Evolutionary conservation across 495 filamentous ascomycete genomes (phyloP).

Genomic region (Hypoxylon lienhwacheense): DNA sequence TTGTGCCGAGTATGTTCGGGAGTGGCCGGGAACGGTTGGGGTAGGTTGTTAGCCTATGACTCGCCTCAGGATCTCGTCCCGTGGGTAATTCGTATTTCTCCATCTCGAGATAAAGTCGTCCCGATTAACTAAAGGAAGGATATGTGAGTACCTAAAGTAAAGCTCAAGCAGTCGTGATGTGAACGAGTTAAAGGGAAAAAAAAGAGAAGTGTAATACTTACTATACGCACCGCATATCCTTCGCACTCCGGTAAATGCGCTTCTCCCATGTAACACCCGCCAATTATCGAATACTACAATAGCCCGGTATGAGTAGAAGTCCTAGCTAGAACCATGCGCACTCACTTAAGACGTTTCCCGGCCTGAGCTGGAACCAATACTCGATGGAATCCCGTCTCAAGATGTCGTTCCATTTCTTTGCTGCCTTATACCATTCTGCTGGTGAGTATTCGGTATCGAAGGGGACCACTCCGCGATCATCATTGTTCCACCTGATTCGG

Average conservation of each 20-base stretch:
- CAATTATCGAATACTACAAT: slow-evolving; percentile 94
- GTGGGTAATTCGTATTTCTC: slow-evolving; percentile 67
- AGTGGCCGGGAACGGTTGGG: slow-evolving; percentile 8
- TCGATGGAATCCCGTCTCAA: slow-evolving; percentile 56
- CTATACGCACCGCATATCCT: slow-evolving; percentile 89
- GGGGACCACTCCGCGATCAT: slow-evolving; percentile 71
- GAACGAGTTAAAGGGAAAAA: too few species aligned
- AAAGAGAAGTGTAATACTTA: slow-evolving; percentile 48
- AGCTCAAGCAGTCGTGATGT: too few species aligned
- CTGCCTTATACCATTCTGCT: slow-evolving; percentile 75
- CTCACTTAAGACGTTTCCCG: slow-evolving; percentile 76
- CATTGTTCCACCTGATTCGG: slow-evolving; percentile 89
- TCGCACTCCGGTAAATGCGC: slow-evolving; percentile 76
- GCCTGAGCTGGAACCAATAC: slow-evolving; percentile 75
- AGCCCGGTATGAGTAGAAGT: slow-evolving; percentile 9
- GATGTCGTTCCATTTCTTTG: slow-evolving; percentile 64
- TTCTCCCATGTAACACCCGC: slow-evolving; percentile 85
- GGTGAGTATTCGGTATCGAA: slow-evolving; percentile 32
- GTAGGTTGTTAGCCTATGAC: slow-evolving; percentile 37
- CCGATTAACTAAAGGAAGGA: slow-evolving; percentile 63
- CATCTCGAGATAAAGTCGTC: slow-evolving; percentile 84
- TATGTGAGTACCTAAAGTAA: slow-evolving; percentile 5
- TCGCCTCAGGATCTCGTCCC: slow-evolving; percentile 51
- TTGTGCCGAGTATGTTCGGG: slow-evolving; percentile 21
- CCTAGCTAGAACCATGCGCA: slow-evolving; percentile 2